These are phyloP conservation scores for Komagataella pastoris DNA, from an alignment of 805 yeast species.

Conservation along the genomic window DNA sequence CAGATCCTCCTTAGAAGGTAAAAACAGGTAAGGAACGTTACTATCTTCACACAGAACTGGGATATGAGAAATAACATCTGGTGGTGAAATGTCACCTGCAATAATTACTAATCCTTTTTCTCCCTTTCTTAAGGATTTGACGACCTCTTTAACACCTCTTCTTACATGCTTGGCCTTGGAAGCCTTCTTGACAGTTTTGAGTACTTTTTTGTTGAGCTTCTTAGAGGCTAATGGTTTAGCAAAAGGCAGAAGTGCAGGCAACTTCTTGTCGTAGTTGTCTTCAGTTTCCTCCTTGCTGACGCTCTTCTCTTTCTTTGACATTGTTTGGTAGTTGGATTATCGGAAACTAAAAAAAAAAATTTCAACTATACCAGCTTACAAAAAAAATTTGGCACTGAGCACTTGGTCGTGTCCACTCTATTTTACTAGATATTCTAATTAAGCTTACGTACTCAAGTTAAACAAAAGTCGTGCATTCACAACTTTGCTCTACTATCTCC, in stretches of 20 bases:
- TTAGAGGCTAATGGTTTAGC: conserved; percentile 94
- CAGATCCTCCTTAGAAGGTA: conserved; percentile 95
- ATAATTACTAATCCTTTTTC: conserved; percentile 93
- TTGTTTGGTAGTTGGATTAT: conserved; percentile 6
- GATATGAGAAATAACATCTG: conserved; percentile 92
- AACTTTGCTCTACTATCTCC: not conserved
- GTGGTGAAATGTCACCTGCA: conserved; percentile 97
- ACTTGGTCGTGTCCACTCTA: not conserved
- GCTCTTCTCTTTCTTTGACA: conserved; percentile 31
- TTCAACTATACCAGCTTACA: not conserved
- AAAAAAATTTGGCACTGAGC: not conserved
- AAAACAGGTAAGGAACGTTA: conserved; percentile 81
- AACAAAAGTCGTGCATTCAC: not conserved
- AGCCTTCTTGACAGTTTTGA: conserved; percentile 94
- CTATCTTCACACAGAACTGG: conserved; percentile 96
- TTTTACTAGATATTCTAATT: not conserved
- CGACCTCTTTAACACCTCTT: conserved; percentile 98
- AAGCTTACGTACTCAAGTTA: not conserved
- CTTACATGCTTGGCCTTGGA: conserved; percentile 97
- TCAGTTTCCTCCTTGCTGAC: conserved; percentile 25
- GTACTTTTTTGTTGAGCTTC: conserved; percentile 86
- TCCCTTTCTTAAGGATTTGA: conserved; percentile 94
- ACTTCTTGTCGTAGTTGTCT: conserved; percentile 85
- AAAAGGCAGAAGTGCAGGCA: conserved; percentile 84
- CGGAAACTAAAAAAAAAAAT: conserved; percentile 1